Evolutionary conservation across 2,329 filamentous ascomycete species (phyloP).

Genomic region (Aspergillus bombycis): DNA sequence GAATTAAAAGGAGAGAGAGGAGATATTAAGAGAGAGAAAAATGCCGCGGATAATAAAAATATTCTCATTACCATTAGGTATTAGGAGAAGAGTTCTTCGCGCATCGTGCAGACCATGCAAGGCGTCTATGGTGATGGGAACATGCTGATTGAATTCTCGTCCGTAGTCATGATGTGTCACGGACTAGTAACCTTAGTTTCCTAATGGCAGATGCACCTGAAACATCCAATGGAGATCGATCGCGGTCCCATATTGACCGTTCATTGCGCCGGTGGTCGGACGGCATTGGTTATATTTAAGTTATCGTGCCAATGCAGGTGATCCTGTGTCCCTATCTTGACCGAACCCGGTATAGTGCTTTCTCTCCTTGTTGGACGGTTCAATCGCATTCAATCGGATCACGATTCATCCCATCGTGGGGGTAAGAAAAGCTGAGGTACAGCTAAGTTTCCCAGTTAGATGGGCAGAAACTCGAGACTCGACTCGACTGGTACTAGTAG

Average conservation of each 20-base stretch:
- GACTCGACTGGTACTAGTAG: too few relatives aligned
- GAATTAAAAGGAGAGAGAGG: not conserved
- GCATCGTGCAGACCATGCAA: not conserved
- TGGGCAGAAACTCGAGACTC: too few relatives aligned
- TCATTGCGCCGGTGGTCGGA: not conserved
- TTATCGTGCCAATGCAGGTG: conserved; percentile 6
- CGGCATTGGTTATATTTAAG: conserved; percentile 1
- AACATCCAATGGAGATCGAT: conserved; percentile 1
- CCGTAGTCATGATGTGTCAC: conserved; percentile 3
- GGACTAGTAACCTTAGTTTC: conserved; percentile 3
- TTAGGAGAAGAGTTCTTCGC: not conserved
- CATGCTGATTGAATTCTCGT: not conserved
- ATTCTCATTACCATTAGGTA: not conserved
- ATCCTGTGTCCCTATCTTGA: not conserved
- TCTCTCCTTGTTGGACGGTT: too few relatives aligned
- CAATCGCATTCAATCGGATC: not conserved
- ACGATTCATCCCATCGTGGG: not conserved
- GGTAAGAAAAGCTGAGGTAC: not conserved
- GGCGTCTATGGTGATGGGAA: not conserved
- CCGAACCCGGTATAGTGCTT: not conserved
- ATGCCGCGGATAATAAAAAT: not conserved
- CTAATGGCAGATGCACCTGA: not conserved
- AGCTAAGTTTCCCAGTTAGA: not conserved
- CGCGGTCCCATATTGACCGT: not conserved
- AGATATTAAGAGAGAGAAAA: not conserved